These are phyloP conservation scores for Waitea zeae DNA, from an alignment of 1,284 basidiomycete genomes.

Conservation along the genomic window DNA sequence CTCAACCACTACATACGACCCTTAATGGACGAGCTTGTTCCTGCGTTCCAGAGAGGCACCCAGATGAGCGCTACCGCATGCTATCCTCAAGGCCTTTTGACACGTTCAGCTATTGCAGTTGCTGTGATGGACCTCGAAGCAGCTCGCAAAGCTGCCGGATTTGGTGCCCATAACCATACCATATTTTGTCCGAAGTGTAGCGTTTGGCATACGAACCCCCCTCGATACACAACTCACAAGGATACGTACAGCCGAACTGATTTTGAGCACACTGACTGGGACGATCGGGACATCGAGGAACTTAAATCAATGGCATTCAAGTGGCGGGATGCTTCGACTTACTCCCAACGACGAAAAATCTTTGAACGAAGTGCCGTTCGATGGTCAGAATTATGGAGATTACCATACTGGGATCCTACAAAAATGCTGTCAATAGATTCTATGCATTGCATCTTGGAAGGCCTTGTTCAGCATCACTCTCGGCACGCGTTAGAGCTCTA, in stretches of 20 bases:
- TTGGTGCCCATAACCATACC: too few relatives aligned
- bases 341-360: constrained; percentile 7
- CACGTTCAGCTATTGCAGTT: constrained; percentile 11
- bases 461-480: constrained; percentile 11
- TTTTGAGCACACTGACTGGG: constrained; percentile 6
- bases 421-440: constrained; percentile 12
- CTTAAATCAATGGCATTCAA: constrained; percentile 7
- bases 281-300: constrained; percentile 5
- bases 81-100: constrained; percentile 11
- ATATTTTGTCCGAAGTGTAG: too few relatives aligned
- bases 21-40: constrained; percentile 15
- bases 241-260: too few relatives aligned
- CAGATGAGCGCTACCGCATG: constrained; percentile 11
- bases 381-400: constrained; percentile 12
- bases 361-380: constrained; percentile 12
- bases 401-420: constrained; percentile 18
- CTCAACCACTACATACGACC: constrained; percentile 18
- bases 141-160: constrained; percentile 11
- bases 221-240: too few relatives aligned
- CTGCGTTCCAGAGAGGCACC: constrained; percentile 14
- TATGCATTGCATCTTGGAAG: constrained; percentile 16
- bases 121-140: constrained; percentile 17
- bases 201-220: too few relatives aligned
- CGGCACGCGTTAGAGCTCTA: too few relatives aligned
- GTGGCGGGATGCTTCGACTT: constrained; percentile 11